Percentiles rank a stretch among this genome's conserved stretches.
Evolutionary conservation across 139 green algal genomes (phyloP).

Genomic region (Axilococcus clingmanii): DNA sequence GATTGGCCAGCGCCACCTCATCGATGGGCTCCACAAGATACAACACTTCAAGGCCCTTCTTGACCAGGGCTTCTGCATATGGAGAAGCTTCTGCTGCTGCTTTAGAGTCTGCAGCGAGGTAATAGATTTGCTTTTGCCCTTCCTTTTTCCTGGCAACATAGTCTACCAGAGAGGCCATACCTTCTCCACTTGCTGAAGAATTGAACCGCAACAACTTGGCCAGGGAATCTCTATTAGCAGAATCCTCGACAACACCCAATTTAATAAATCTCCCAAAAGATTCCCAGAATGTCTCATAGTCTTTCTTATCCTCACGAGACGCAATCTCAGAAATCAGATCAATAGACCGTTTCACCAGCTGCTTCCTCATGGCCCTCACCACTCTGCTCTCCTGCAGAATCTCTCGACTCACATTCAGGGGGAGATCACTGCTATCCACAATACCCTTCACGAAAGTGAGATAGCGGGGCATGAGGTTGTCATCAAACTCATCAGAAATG

Average conservation of each 20-base stretch:
- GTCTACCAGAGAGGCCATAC: constrained; percentile 60
- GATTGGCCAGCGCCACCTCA: constrained; percentile 78
- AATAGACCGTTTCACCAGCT: constrained; percentile 80
- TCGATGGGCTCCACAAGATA: constrained; percentile 95
- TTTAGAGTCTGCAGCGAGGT: constrained; percentile 60
- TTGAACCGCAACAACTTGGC: constrained; percentile 67
- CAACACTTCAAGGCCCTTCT: constrained; percentile 70
- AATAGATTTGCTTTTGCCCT: constrained; percentile 90
- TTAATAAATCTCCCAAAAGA: constrained; percentile 71
- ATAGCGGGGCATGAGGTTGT: constrained; percentile 91
- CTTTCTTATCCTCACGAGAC: constrained; percentile 58
- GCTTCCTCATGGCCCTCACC: constrained; percentile 85
- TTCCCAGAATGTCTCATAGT: constrained; percentile 81
- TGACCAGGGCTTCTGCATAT: constrained; percentile 24
- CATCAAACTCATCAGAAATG: constrained; percentile 96
- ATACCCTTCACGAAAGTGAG: constrained; percentile 87
- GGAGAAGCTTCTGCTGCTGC: constrained; percentile 7
- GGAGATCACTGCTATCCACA: constrained; percentile 92
- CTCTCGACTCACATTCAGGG: constrained; percentile 95
- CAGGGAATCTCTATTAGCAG: constrained; percentile 54
- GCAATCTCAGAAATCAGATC: constrained; percentile 79
- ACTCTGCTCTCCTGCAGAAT: constrained; percentile 91
- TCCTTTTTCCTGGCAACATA: constrained; percentile 88
- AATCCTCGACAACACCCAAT: constrained; percentile 90
- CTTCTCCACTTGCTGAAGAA: constrained; percentile 13